phyloP scores from a whole-genome alignment of 495 filamentous ascomycete genomes.

The Hapsidospora chrysogenum region DNA sequence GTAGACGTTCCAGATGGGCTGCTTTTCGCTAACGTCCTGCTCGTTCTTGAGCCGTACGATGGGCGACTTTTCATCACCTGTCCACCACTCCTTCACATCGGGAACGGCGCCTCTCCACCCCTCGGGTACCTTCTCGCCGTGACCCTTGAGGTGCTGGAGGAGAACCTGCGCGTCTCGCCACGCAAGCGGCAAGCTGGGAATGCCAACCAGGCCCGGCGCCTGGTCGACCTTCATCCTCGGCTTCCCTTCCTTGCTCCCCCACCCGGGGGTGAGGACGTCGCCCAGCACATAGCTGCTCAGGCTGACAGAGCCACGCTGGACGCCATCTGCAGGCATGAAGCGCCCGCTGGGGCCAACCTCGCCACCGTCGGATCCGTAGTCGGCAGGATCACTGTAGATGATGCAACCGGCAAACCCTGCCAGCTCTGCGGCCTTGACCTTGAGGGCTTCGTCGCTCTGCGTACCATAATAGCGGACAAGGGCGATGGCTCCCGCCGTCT shows the following conservation, averaged over 20 bases:
- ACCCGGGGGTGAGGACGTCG: conserved; percentile 80
- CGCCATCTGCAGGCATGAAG: conserved; percentile 61
- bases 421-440: conserved; percentile 78
- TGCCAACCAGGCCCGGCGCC: conserved; percentile 56
- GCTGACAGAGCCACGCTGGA: conserved; percentile 71
- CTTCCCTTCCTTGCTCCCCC: conserved; percentile 54
- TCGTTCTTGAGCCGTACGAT: conserved; percentile 71
- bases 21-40: conserved; percentile 67
- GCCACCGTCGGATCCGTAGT: conserved; percentile 60
- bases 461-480: conserved; percentile 69
- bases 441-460: conserved; percentile 53
- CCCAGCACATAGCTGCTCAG: conserved; percentile 70
- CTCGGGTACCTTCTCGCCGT: conserved; percentile 52
- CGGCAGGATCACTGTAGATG: conserved; percentile 76
- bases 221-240: conserved; percentile 50
- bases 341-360: conserved; percentile 55
- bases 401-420: conserved; percentile 74
- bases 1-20: conserved; percentile 81
- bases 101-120: conserved; percentile 65
- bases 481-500: conserved; percentile 63
- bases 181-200: conserved; percentile 75
- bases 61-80: conserved; percentile 60
- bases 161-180: conserved; percentile 78
- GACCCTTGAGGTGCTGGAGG: conserved; percentile 57
- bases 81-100: conserved; percentile 62